Conservation (phyloP, 495 filamentous ascomycete genomes). For the Entonaema liquescens region DNA sequence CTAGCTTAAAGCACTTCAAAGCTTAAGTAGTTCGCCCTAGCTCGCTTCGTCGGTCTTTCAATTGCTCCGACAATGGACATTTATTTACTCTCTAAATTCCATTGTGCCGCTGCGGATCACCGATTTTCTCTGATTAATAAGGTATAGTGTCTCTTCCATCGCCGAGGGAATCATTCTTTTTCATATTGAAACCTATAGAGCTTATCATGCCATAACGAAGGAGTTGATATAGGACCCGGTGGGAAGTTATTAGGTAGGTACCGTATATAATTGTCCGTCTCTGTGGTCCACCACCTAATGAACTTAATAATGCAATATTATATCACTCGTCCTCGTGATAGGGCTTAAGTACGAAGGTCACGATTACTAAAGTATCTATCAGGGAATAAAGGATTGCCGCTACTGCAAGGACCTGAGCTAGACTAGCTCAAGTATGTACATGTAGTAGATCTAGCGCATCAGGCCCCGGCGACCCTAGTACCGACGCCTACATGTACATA, state of each 20-base stretch:
- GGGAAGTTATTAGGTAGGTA: background rate
- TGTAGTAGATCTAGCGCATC: background rate
- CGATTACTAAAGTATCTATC: background rate
- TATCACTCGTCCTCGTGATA: background rate
- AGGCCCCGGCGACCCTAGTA: background rate
- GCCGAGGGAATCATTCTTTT: background rate
- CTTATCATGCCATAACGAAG: background rate
- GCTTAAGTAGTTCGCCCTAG: background rate
- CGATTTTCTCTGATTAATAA: background rate
- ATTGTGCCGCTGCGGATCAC: background rate
- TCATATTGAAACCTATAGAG: background rate
- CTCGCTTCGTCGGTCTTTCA: conserved; percentile 7
- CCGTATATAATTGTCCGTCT: too few species aligned
- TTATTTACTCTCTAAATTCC: background rate
- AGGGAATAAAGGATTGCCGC: conserved; percentile 1
- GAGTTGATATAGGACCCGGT: background rate
- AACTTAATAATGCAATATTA: background rate
- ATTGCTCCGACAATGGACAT: conserved; percentile 20
- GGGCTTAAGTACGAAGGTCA: background rate
- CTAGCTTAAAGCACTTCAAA: background rate
- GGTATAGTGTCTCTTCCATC: background rate
- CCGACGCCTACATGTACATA: conserved; percentile 1
- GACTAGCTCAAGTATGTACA: background rate
- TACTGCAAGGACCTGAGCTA: conserved; percentile 1
- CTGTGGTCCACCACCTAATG: background rate